Base-by-base conservation (phyloP, 192 early-diverging fungal species). In the Linnemannia hyalina region DNA sequence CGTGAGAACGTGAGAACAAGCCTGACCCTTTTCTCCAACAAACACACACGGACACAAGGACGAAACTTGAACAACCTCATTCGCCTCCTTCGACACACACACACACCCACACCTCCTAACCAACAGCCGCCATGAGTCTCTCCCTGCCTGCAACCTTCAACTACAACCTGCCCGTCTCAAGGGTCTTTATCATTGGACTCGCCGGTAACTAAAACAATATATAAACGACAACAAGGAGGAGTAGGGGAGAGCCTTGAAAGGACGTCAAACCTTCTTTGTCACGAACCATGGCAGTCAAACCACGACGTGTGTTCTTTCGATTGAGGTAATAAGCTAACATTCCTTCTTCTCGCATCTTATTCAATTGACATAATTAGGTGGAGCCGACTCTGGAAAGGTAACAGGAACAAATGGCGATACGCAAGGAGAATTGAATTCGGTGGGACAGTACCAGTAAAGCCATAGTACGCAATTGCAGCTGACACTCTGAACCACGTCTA, bases 331-430 rank as follows among this genome's bases (percentile, higher is more conserved):
- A 20, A 70, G 36, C 68, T 69, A 69, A 36, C 36, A 26, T 26
- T 5, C 11, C 38, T 0, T 20, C 54, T 10, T 20, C 73, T 74
- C 32, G 20, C 73, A 4, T 74, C 26, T 13, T 74, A 0, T 16
- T 11, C 6, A 29, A 44, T 54, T 77, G 29, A 22, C 68, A 35
- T 46, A 42, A 46, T 13, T 77, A 85, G 83, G 83, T 18, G 83
- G 83, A 40, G 83, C 83, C n/a, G 83, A 85, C 52, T 76, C 78
- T 29, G 83, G 83, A 74, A 85, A 85, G 83, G 83, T 80, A 77
- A 65, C 60, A 65, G 60, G n/a, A 32, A 11, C 13, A 32, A n/a
- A 52, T 3, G 16, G 49, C 60, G 29, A 65, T 8, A 32, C n/a
- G 9, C 60, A 65, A 65, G 13, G 60, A 65, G 9, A 29, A 65